A percentile compares a stretch with the other conserved stretches of the same genome.
These are phyloP conservation scores for Aspergillaceae sp. DNA, from an alignment of 2,329 filamentous ascomycete genomes.

Conservation along the genomic window DNA sequence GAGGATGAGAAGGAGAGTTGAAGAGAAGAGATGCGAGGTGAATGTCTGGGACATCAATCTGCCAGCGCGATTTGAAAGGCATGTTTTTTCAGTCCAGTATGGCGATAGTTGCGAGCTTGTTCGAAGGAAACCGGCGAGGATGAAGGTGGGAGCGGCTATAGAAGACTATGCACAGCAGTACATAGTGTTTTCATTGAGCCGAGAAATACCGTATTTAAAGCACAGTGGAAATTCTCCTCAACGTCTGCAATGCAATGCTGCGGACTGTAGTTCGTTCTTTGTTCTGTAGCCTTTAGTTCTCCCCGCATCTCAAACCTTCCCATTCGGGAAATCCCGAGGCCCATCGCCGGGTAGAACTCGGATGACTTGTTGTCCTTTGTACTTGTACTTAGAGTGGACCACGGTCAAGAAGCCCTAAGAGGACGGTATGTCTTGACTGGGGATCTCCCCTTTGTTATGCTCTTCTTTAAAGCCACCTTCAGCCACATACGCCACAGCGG, in stretches of 20 bases:
- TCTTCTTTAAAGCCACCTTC: too few relatives aligned
- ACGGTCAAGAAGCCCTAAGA: neutral
- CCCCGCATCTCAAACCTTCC: neutral
- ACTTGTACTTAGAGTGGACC: neutral
- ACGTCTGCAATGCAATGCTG: too few relatives aligned
- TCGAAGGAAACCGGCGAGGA: neutral
- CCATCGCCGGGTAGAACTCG: neutral
- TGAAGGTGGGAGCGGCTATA: too few relatives aligned
- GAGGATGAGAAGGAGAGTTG: slow-evolving; percentile 39
- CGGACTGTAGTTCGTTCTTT: too few relatives aligned
- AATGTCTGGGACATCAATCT: slow-evolving; percentile 38
- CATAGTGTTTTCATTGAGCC: neutral
- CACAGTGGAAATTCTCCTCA: too few relatives aligned
- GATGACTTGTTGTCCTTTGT: neutral
- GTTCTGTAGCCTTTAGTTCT: neutral
- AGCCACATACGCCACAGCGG: too few relatives aligned
- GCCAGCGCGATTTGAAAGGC: slow-evolving; percentile 46
- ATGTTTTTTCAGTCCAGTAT: slow-evolving; percentile 27
- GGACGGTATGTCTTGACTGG: too few relatives aligned
- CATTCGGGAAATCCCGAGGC: neutral
- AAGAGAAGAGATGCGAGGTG: slow-evolving; percentile 40
- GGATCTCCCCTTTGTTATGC: too few relatives aligned
- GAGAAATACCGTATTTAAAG: neutral
- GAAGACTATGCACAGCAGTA: too few relatives aligned
- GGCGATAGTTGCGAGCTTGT: too few relatives aligned